These are phyloP conservation scores for Selenicereus undatus DNA, from an alignment of 148 eudicot species.

Conservation along the genomic window DNA sequence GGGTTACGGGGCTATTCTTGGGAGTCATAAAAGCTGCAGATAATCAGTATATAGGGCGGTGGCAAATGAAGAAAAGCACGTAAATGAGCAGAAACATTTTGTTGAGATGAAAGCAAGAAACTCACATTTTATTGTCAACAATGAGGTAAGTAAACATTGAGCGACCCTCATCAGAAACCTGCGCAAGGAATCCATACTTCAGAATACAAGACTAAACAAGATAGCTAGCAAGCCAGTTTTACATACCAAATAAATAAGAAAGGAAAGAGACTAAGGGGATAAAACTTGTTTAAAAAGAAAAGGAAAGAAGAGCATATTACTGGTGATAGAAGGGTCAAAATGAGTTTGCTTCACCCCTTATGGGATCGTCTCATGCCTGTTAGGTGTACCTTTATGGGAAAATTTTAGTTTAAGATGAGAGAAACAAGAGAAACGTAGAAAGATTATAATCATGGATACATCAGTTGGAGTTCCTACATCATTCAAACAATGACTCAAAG, in stretches of 20 bases:
- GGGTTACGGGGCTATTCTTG: too few species aligned
- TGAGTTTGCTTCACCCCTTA: background rate
- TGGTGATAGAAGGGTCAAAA: background rate
- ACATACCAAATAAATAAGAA: constrained; percentile 9
- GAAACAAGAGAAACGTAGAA: background rate
- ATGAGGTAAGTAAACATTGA: constrained; percentile 79
- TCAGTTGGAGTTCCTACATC: background rate
- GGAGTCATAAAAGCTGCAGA: background rate
- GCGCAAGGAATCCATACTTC: constrained; percentile 24
- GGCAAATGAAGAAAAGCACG: background rate
- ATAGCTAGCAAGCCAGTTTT: background rate
- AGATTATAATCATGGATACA: background rate
- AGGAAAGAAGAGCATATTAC: background rate
- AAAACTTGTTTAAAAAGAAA: background rate
- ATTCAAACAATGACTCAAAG: background rate
- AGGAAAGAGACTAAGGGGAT: background rate
- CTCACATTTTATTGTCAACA: constrained; percentile 80
- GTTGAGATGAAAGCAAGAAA: constrained; percentile 15
- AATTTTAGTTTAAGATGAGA: background rate
- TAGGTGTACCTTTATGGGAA: background rate
- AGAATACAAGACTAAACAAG: constrained; percentile 7
- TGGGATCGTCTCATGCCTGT: background rate
- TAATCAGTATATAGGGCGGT: background rate
- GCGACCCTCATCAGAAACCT: constrained; percentile 90
- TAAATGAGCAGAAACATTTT: background rate